Evolutionary conservation across 257 asterid genomes (phyloP).

Genomic region (Nicotiana undulata): DNA sequence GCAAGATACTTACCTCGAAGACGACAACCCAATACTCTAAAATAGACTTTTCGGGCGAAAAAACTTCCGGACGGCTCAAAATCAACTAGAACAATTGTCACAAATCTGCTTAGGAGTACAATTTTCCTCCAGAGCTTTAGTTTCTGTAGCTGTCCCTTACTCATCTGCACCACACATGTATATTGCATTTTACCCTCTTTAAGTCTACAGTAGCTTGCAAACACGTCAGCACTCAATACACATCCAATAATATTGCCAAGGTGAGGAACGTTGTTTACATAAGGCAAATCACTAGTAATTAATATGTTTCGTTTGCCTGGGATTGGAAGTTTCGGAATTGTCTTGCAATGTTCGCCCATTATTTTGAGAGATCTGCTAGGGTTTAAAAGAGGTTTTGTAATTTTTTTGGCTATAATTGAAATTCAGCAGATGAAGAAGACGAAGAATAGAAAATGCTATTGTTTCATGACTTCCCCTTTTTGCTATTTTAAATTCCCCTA

Average conservation of each 20-base stretch:
- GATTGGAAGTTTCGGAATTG: slow-evolving; percentile 54
- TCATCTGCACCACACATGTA: slow-evolving; percentile 96
- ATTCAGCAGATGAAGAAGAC: background rate
- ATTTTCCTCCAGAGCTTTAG: slow-evolving; percentile 90
- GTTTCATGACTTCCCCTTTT: too few relatives aligned
- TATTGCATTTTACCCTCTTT: slow-evolving; percentile 70
- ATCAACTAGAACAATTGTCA: too few relatives aligned
- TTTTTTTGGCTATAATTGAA: background rate
- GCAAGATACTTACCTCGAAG: too few relatives aligned
- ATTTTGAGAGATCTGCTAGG: background rate
- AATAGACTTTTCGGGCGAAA: too few relatives aligned
- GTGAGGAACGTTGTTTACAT: slow-evolving; percentile 95
- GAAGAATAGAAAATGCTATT: background rate
- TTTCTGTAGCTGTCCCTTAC: slow-evolving; percentile 97
- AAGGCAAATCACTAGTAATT: slow-evolving; percentile 90
- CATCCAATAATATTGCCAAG: slow-evolving; percentile 98
- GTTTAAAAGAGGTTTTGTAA: background rate
- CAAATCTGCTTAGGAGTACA: slow-evolving; percentile 79
- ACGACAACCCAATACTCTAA: too few relatives aligned
- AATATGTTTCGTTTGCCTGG: slow-evolving; percentile 73
- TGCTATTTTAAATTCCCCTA: too few relatives aligned
- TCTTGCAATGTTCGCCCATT: slow-evolving; percentile 34
- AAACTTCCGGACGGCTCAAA: too few relatives aligned
- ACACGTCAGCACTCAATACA: slow-evolving; percentile 96
- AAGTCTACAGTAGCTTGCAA: slow-evolving; percentile 77